These are phyloP conservation scores for Xylaria bambusicola DNA, from an alignment of 495 filamentous ascomycete species.

Conservation along the genomic window DNA sequence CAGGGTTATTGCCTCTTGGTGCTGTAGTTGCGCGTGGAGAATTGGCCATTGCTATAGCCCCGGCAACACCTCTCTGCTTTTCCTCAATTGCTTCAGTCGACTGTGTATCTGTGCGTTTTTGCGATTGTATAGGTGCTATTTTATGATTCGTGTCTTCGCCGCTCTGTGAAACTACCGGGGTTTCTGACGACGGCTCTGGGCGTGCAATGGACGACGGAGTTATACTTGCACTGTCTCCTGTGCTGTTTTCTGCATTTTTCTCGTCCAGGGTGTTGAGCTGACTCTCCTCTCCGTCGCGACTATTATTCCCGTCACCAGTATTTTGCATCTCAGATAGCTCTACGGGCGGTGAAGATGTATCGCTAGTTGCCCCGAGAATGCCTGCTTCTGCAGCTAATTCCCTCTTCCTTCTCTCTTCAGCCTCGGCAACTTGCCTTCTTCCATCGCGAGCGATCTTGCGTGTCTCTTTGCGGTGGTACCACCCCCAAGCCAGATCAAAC, in stretches of 20 bases:
- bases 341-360: neutral
- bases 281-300: neutral
- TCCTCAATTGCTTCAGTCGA: slow-evolving; percentile 7
- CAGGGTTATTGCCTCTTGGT: neutral
- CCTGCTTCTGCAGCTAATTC: slow-evolving; percentile 12
- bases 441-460: slow-evolving; percentile 60
- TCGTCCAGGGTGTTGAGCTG: neutral
- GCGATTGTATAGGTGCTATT: neutral
- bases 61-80: neutral
- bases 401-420: slow-evolving; percentile 19
- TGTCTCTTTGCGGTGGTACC: slow-evolving; percentile 58
- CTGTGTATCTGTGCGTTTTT: slow-evolving; percentile 5
- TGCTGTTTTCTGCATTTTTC: neutral
- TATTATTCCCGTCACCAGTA: neutral
- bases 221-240: neutral
- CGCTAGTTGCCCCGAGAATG: neutral
- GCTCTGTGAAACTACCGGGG: neutral
- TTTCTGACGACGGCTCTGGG: neutral
- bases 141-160: neutral
- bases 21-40: neutral
- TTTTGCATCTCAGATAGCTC: neutral
- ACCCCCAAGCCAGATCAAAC: slow-evolving; percentile 62
- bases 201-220: neutral
- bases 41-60: neutral
- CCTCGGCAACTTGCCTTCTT: slow-evolving; percentile 50